Conservation (phyloP, 2,329 filamentous ascomycete genomes). For the Xylaria sp. region DNA sequence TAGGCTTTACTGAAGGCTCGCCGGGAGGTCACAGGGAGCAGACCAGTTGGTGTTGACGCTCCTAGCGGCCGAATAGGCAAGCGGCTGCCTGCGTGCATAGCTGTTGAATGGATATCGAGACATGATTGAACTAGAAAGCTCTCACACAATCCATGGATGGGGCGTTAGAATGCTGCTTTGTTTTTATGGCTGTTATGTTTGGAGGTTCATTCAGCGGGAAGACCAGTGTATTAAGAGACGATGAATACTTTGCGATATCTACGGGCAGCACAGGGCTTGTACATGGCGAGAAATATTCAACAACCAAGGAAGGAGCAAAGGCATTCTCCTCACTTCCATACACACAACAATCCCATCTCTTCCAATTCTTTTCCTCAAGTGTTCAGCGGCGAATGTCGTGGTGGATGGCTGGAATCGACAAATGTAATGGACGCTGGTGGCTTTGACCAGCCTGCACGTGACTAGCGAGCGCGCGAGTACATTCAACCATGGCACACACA, state of each 20-base stretch:
- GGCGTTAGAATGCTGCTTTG: constrained; percentile 28
- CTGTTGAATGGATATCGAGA: constrained; percentile 40
- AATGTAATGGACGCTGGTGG: no score
- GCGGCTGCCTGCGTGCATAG: constrained; percentile 24
- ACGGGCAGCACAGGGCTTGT: constrained; percentile 25
- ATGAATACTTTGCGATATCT: constrained; percentile 29
- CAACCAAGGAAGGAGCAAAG: background rate
- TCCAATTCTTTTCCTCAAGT: background rate
- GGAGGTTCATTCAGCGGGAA: constrained; percentile 10
- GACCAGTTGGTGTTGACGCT: constrained; percentile 7
- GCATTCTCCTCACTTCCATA: background rate
- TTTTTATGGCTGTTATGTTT: constrained; percentile 19
- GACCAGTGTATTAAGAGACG: constrained; percentile 22
- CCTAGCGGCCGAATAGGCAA: constrained; percentile 26
- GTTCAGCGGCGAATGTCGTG: background rate
- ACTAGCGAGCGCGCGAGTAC: background rate
- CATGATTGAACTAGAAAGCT: constrained; percentile 42
- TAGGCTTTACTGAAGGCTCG: constrained; percentile 9
- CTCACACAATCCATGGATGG: constrained; percentile 34
- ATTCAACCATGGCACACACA: no score
- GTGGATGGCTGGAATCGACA: no score
- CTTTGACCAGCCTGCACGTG: no score
- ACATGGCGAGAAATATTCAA: constrained; percentile 24
- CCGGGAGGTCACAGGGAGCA: constrained; percentile 6
- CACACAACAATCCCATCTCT: background rate